Base-by-base conservation (phyloP, 1,139 yeast species). In the Saccharomyces hybrid region DNA sequence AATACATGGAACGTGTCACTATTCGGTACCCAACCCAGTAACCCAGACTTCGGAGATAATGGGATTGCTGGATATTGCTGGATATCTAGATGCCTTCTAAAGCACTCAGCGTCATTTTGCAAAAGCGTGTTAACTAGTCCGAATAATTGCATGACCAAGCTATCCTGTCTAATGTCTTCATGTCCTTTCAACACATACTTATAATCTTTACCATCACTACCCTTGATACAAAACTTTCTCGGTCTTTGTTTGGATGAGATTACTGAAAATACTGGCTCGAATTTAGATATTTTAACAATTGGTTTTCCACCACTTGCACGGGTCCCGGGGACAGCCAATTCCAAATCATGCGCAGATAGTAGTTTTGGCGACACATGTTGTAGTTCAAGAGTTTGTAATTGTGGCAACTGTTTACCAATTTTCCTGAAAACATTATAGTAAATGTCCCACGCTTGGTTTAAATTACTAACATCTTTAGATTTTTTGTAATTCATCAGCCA, bases 381-480 rank as follows among this genome's bases (percentile, higher is more conserved):
- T 57, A 93, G 75, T 62, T 95, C 99, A 58, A 93, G 77, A 28
- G 89, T 84, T 58, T 87, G 90, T 49, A 91, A 74, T 66, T 88
- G 96, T 1, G 96, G 96, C 48, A 95, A 73, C 69, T 90, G 97
- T 58, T 96, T 80, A 59, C 90, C 84, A 56, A 95, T 89, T 58
- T 96, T 82, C 62, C 97, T 81, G 80, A 93, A 93, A 3, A 93
- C 97, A 61, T 87, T 87, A 69, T 91, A 91, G 68, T 93, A 93
- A 27, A 91, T 85, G 70, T 93, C 98, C 99, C 99, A 93, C 0
- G 98, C 98, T 70, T 91, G 98, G 65, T 91, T 91, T 69, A 95
- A 74, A 63, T 90, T 91, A 27, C 96, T 86, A 49, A 86, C 80
- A 67, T 95, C 99, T 57, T 84, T 86, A 0, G 96, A 87, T 47